Evolutionary conservation across 495 filamentous ascomycete genomes (phyloP).

Genomic region (Echria macrotheca): DNA sequence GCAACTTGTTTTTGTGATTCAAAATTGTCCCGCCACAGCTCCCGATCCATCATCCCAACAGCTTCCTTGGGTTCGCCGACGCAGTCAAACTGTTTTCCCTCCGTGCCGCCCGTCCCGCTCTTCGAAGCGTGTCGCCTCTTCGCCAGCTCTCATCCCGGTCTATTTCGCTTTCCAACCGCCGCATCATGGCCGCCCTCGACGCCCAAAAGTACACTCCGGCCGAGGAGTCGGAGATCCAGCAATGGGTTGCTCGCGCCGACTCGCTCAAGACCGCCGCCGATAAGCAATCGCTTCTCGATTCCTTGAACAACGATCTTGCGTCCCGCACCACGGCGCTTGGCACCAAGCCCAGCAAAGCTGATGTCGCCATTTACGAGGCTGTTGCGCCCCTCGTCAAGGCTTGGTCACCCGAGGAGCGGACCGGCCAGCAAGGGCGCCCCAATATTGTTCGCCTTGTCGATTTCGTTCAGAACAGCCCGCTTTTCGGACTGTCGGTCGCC

Average conservation of each 20-base stretch:
- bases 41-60: conserved; percentile 7
- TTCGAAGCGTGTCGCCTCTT: conserved; percentile 37
- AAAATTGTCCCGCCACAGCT: conserved; percentile 13
- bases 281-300: conserved; percentile 62
- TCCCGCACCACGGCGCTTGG: conserved; percentile 86
- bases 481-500: conserved; percentile 67
- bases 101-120: conserved; percentile 38
- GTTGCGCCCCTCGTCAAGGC: conserved; percentile 70
- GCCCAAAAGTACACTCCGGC: conserved; percentile 61
- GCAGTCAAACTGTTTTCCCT: conserved; percentile 43
- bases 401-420: conserved; percentile 83
- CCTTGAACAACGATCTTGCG: conserved; percentile 80
- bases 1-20: conserved; percentile 11
- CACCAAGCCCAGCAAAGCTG: conserved; percentile 83
- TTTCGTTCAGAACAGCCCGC: conserved; percentile 83
- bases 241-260: conserved; percentile 74
- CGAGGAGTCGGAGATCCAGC: conserved; percentile 78
- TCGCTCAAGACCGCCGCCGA: conserved; percentile 57
- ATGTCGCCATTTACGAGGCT: conserved; percentile 78
- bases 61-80: background rate
- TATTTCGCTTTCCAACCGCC: conserved; percentile 16
- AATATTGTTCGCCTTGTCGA: conserved; percentile 89
- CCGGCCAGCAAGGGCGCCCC: conserved; percentile 83
- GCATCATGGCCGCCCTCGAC: conserved; percentile 59
- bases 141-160: conserved; percentile 16